Conservation (phyloP, 1,139 yeast genomes). For the Suhomyces anneliseae region DNA sequence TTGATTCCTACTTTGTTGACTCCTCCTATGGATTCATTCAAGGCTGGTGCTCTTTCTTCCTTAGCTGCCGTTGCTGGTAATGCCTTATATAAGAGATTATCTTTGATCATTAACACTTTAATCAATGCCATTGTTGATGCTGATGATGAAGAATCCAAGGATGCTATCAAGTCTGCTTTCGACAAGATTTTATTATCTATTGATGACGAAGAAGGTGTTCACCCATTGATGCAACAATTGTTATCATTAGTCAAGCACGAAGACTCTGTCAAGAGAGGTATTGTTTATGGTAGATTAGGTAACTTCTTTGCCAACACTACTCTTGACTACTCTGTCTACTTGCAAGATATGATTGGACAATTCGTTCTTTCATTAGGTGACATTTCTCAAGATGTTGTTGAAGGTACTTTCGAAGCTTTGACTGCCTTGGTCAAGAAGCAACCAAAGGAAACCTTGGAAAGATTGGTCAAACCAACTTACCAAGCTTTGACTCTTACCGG, state of each 20-base stretch:
- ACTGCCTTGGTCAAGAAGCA: conserved; percentile 67
- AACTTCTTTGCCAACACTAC: conserved; percentile 64
- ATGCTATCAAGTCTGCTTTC: conserved; percentile 54
- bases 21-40: conserved; percentile 80
- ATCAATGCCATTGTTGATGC: conserved; percentile 57
- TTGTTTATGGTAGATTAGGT: conserved; percentile 69
- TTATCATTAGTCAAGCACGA: conserved; percentile 77
- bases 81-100: conserved; percentile 71
- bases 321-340: conserved; percentile 72
- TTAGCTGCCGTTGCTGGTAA: conserved; percentile 90
- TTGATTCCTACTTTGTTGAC: conserved; percentile 80
- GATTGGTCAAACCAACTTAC: conserved; percentile 73
- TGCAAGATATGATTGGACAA: conserved; percentile 71
- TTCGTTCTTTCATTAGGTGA: conserved; percentile 77
- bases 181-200: conserved; percentile 72
- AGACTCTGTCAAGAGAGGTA: conserved; percentile 63
- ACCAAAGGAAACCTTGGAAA: conserved; percentile 73
- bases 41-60: conserved; percentile 85
- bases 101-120: conserved; percentile 69
- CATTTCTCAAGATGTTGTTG: conserved; percentile 60
- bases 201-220: conserved; percentile 77
- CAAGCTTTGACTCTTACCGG: conserved; percentile 73
- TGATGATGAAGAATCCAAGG: conserved; percentile 34
- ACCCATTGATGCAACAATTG: conserved; percentile 80
- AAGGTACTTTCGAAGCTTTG: conserved; percentile 69